These are phyloP conservation scores for Casuarina cunninghamiana DNA, from an alignment of 306 rosid species.

Conservation along the genomic window DNA sequence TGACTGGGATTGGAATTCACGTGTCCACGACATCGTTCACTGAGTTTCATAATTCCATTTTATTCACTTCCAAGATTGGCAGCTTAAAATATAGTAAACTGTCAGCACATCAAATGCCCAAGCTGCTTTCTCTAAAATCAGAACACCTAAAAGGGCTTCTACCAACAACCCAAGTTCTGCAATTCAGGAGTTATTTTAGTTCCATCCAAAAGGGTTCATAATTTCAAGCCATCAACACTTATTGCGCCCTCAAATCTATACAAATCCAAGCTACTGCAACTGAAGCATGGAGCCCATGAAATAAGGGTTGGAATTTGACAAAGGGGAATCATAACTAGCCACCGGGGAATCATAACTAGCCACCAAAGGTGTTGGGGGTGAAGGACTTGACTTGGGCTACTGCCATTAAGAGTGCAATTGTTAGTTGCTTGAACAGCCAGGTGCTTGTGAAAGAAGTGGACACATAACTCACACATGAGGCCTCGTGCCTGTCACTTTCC, in stretches of 20 bases:
- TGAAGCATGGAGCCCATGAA: too few species aligned
- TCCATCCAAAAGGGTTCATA: too few species aligned
- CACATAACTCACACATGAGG: conserved; percentile 23
- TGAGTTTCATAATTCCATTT: neutral
- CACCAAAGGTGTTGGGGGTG: neutral
- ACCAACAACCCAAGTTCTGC: neutral
- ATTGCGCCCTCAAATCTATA: too few species aligned
- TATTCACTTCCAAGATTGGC: neutral
- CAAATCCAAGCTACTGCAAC: too few species aligned
- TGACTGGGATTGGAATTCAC: conserved; percentile 36
- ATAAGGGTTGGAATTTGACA: too few species aligned
- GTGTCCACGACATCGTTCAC: conserved; percentile 23
- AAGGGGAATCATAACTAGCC: too few species aligned
- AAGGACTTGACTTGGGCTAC: neutral
- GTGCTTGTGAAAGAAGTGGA: neutral
- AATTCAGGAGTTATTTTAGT: too few species aligned
- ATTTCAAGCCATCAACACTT: too few species aligned
- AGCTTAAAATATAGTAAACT: neutral
- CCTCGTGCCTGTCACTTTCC: conserved; percentile 39
- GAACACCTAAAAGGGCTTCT: neutral
- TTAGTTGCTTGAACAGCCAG: neutral
- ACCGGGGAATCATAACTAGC: neutral
- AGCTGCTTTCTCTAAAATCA: too few species aligned
- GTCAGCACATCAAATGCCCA: neutral
- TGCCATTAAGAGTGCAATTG: neutral